Evolutionary conservation across 768 basidiomycete genomes (phyloP).

Genomic region (Calocybe gangraenosa): DNA sequence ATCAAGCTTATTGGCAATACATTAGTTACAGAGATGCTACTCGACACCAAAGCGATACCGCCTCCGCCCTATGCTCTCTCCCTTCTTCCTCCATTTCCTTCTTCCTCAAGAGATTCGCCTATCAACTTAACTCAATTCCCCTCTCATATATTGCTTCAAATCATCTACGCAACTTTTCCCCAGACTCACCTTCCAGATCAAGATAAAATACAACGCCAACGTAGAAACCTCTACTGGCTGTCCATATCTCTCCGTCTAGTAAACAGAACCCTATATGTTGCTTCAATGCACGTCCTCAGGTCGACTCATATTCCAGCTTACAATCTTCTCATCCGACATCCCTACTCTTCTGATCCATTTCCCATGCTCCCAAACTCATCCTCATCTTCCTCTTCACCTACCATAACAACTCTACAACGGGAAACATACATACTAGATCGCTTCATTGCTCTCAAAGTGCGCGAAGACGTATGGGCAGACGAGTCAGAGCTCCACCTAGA

Average conservation of each 20-base stretch:
- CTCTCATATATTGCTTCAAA: slow-evolving; percentile 10
- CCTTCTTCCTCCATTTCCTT: no score
- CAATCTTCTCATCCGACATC: slow-evolving; percentile 52
- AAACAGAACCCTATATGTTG: slow-evolving; percentile 64
- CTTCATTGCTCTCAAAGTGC: slow-evolving; percentile 77
- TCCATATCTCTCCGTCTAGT: slow-evolving; percentile 59
- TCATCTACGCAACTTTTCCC: slow-evolving; percentile 66
- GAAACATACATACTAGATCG: slow-evolving; percentile 74
- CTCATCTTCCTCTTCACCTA: slow-evolving; percentile 16
- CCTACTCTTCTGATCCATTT: slow-evolving; percentile 80
- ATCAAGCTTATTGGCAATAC: no score
- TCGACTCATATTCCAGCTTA: slow-evolving; percentile 72
- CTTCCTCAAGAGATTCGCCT: no score
- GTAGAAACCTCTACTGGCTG: slow-evolving; percentile 73
- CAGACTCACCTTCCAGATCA: slow-evolving; percentile 30
- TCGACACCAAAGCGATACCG: no score
- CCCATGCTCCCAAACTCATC: slow-evolving; percentile 33
- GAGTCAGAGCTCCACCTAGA: slow-evolving; percentile 73
- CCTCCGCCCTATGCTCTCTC: no score
- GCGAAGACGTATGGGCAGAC: slow-evolving; percentile 75
- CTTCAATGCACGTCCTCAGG: slow-evolving; percentile 79
- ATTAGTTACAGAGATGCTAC: no score
- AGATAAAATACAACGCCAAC: slow-evolving; percentile 46
- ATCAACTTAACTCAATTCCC: no score
- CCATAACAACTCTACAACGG: slow-evolving; percentile 52